Conservation (phyloP, 345 rosid genomes). For the Hibiscus mutabilis region DNA sequence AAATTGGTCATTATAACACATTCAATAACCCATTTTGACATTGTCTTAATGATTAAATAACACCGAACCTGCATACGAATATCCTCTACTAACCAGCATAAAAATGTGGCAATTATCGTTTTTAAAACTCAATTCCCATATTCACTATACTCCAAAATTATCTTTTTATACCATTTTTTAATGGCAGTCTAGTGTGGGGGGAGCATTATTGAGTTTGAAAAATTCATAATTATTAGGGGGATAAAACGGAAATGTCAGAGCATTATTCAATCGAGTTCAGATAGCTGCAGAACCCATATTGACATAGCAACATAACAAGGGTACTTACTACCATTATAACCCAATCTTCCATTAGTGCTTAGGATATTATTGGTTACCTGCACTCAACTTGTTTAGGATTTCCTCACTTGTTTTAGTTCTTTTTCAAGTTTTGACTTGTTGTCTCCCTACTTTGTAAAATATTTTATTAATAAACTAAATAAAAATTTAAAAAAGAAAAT, state of each 20-base stretch:
- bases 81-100: too few species aligned
- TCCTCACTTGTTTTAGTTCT: neutral
- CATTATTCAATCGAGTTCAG: slow-evolving; percentile 4
- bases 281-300: neutral
- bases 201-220: neutral
- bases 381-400: neutral
- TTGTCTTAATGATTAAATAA: too few species aligned
- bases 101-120: too few species aligned
- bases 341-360: neutral
- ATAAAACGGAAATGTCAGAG: slow-evolving; percentile 2
- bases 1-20: too few species aligned
- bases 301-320: neutral
- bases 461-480: neutral
- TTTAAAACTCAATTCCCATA: too few species aligned
- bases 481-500: too few species aligned
- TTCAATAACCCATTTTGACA: too few species aligned
- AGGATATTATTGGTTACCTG: neutral
- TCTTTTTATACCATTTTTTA: too few species aligned
- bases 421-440: neutral
- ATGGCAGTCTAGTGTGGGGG: too few species aligned
- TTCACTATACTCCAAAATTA: too few species aligned
- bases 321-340: neutral
- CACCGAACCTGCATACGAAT: too few species aligned
- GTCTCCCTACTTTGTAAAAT: neutral
- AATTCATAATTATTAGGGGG: neutral